Base-by-base conservation (phyloP, 345 rosid species). In the Rhodomyrtus tomentosa region DNA sequence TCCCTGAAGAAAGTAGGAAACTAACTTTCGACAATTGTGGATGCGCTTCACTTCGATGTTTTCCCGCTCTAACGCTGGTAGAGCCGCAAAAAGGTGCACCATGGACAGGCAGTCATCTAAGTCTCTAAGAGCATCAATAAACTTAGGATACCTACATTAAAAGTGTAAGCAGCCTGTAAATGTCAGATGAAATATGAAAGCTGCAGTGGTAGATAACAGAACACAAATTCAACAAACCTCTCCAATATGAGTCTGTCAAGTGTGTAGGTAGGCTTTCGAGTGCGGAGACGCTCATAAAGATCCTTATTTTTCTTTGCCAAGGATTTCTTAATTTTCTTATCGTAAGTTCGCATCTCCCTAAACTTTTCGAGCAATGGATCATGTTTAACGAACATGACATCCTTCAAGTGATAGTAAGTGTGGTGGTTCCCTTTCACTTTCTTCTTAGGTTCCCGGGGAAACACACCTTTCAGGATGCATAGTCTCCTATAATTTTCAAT, bases 371-470 rank as follows among this genome's bases (percentile, higher is more conserved):
- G 95, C 73, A 96, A 87, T 2, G 98, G 99, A 72, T 97, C 99
- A 20, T 95, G 96, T 58, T 89, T 94, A 89, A 97, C 92, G 89
- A 92, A 97, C 25, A 93, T 59, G 89, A 96, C 89, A 88, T 97
- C 99, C 91, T 96, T 97, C 49, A 92, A 90, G 89, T 97, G 99
- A 87, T 96, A 97, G 85, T 97, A 97, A 27, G 99, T 96, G 84
- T 96, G 98, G 84, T 96, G 96, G 89, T 92, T 96, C 85, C 99
- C 99, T 49, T 90, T 95, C 81, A 97, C 91, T 90, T 97, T 97
- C 93, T 95, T 97, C 91, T 94, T 97, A 0, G 98, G 99, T 86
- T 97, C 98, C 81, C 98, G 90, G 4, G 99, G 99, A 55, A 95
- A 95, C 76, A 96, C 91, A 50, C 99, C 98, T 90, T 94, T 95